Evolutionary conservation across 345 rosid species (phyloP), one percentile per base, ranked within the genome.

Genomic region (Corchorus capsularis): DNA sequence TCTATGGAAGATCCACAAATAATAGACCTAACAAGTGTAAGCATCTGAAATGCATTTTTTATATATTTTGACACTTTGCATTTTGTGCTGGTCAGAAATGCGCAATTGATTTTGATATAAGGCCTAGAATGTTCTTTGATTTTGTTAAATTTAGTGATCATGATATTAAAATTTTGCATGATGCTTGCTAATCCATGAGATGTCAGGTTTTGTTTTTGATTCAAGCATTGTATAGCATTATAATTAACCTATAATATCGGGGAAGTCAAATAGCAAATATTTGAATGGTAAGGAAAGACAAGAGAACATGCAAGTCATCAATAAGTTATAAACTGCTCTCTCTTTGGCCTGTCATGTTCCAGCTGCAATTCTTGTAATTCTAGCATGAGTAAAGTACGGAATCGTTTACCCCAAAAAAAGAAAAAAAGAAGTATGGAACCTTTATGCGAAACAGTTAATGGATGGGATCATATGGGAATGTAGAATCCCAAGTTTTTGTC

Each of bases 1-100:
- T 92, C 94, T 35, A 90, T 96, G 99, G 98, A 96, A 85, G 98
- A 96, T 85, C 98, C 97, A 34, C 90, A 89, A 63, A 91, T 96
- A 63, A 91, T 96, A 84, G 98, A 96, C 80, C 83, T 96, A 60
- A 82, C 97, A 78, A 88, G 85, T 74, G 99, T 93, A 86, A 82
- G 98, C 72, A 39, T 83, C 20, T 43, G 12, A 17, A 35, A 22
- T 52, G 47, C 32, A 5, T 8, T 8, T 49, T 54, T 69, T 66
- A 61, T 39, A 37, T 73, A 55, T 80, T 71, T 79, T 41, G 52
- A 52, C 32, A 27, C 35, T 17, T 13, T 49, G 45, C 60, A 56
- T 3, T 3, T 20, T 56, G 35, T 37, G 22, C 19, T 20, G 10
- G 19, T 19, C 15, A 11, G 27, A 16, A 69, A 54, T 2, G n/a